Evolutionary conservation across 1,284 basidiomycete species (phyloP), one percentile per base, ranked within the genome.

Genomic region (Cryptococcus wingfieldii): DNA sequence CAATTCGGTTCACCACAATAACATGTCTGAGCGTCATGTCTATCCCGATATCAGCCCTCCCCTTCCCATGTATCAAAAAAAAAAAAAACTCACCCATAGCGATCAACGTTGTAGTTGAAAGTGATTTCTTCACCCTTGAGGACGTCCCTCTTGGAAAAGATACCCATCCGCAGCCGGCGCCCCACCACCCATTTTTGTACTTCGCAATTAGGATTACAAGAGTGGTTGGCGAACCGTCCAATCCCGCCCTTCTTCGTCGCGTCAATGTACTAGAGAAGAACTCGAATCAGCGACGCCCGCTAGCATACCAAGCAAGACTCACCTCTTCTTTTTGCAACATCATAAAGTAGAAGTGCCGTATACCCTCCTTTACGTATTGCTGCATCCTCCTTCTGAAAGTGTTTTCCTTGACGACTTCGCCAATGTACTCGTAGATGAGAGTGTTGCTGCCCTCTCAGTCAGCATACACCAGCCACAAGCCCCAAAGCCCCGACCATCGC

Each of bases 111-210:
- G 76, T 99, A 99, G 77, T 99, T 98, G 81, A 98, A 99, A 0
- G 95, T 98, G 61, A 99, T 79, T 77, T 99, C 96, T 72, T 98
- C 96, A 61, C 91, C 79, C 70, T 84, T 83, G 70, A 82, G 76
- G 64, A 98, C 89, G 59, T 83, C 75, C 56, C 95, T 83, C 70
- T 89, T 94, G 25, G 95, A 86, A 71, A 98, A 99, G 66, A 99
- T 98, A 49, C 95, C 95, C 96, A 98, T 98, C 37, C 95, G 87
- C 65, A 98, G 86, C 63, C 89, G 84, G 37, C 84, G 80, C 10
- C 90, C 95, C 13, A 98, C 85, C 16, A 93, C 93, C 96, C 96
- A 99, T 78, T 97, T 98, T 45, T 93, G 92, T n/a, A 99, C 95
- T 70, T 91, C 96, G 74, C 92, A 98, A 70, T 98, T 99, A 9